Conservation (phyloP, 2,329 filamentous ascomycete genomes). For the Canariomyces notabilis region DNA sequence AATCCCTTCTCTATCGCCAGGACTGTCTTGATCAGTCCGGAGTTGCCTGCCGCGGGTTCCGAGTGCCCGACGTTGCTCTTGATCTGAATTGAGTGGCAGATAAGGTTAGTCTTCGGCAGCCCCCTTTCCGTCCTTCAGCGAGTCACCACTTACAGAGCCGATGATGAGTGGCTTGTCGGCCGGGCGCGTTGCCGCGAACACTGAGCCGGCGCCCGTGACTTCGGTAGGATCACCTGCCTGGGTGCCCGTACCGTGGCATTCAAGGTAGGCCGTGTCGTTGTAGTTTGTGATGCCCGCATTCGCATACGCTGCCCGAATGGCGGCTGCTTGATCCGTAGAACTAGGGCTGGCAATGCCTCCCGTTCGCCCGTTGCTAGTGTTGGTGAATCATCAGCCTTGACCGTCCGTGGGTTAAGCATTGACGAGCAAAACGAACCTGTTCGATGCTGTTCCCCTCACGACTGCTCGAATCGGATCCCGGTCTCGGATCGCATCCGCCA, state of each 20-base stretch:
- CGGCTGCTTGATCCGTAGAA: conserved; percentile 27
- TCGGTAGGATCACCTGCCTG: conserved; percentile 37
- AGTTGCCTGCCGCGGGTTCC: conserved; percentile 22
- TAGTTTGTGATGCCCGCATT: conserved; percentile 21
- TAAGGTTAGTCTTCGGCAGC: too few relatives aligned
- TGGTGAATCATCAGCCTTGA: too few relatives aligned
- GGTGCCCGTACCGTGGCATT: conserved; percentile 41
- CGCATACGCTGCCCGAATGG: conserved; percentile 32
- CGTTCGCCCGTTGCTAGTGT: conserved; percentile 36
- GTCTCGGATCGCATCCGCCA: conserved; percentile 26
- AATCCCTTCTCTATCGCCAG: conserved; percentile 28
- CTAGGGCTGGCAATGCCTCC: conserved; percentile 40
- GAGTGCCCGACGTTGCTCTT: conserved; percentile 34
- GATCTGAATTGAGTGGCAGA: conserved; percentile 5
- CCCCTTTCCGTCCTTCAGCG: neutral
- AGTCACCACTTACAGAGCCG: conserved; percentile 19
- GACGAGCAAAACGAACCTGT: too few relatives aligned
- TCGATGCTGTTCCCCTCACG: conserved; percentile 24
- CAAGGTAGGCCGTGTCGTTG: conserved; percentile 25
- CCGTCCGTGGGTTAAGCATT: too few relatives aligned
- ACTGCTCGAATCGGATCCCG: conserved; percentile 26
- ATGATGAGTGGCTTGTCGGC: conserved; percentile 19
- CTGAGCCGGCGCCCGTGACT: conserved; percentile 27
- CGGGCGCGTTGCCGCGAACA: conserved; percentile 21
- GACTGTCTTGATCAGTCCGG: conserved; percentile 30